Conservation (phyloP, 441 rosid species). For the Erodium chrysanthum region DNA sequence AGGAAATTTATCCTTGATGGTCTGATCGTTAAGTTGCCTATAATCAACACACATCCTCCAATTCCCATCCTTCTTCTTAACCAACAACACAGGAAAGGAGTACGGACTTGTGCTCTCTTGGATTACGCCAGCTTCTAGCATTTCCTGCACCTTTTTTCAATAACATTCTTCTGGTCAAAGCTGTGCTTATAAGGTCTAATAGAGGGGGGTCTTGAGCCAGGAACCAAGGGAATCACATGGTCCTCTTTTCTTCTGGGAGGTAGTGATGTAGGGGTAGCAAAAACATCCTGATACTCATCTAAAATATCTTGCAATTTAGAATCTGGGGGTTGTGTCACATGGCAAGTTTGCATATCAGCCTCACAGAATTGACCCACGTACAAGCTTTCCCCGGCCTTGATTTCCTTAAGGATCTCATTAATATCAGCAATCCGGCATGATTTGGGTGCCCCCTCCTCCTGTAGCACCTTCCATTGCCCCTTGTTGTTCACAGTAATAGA, state of each 20-base stretch:
- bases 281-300: background rate
- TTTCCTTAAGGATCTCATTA: too few relatives aligned
- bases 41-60: slow-evolving; percentile 8
- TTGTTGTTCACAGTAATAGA: background rate
- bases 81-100: slow-evolving; percentile 7
- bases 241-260: background rate
- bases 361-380: background rate
- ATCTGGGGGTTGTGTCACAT: background rate
- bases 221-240: background rate
- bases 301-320: too few relatives aligned
- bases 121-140: slow-evolving; percentile 1
- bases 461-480: too few relatives aligned
- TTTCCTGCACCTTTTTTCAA: background rate
- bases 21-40: background rate
- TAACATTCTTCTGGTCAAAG: background rate
- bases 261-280: background rate
- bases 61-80: slow-evolving; percentile 17
- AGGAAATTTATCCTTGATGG: slow-evolving; percentile 6
- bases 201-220: background rate
- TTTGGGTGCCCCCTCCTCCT: too few relatives aligned
- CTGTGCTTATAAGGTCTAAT: background rate
- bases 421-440: too few relatives aligned
- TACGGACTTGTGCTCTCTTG: slow-evolving; percentile 9
- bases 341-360: background rate
- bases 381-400: background rate